Evolutionary conservation across 768 basidiomycete genomes (phyloP), one percentile per base, ranked within the genome.

Genomic region (Pisolithus marmoratus): DNA sequence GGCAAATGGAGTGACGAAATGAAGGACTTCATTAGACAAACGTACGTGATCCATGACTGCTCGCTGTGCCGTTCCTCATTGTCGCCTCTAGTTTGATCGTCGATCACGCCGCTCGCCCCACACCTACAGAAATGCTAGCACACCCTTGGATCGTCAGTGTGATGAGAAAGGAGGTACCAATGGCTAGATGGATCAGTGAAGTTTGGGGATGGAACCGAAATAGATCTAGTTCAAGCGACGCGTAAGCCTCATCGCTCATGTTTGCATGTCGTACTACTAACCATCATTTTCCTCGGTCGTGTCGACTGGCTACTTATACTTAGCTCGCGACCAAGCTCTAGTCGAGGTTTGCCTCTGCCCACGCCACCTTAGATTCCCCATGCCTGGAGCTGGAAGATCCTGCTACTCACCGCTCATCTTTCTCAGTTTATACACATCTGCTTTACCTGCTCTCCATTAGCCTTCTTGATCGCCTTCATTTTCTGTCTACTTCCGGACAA

Each of bases 1-100:
- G 65, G 74, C 57, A 71, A 56, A 54, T 95, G 91, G 88, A 84
- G 82, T 55, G 74, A 82, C 29, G 82, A 83, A 23, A 93, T 95
- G 87, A 95, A 94, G 68, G 87, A 92, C 58, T 96, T 95, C 70
- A 84, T 95, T 70, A 83, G 78, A 63, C 76, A 81, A 63, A 83
- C 90, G 94, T 94, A 64, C 62, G 24, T 45, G 58, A 50, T 45
- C 37, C 20, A 23, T 42, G 8, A 19, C 22, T 40, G 22, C 38
- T 42, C 50, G 53, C 50, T 31, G 54, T 38, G 17, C 22, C 20
- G 8, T 31, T 8, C 45, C 58, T 15, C 46, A n/a, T 44, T 11
- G 34, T 48, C 54, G 15, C 38, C 50, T 58, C 27, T 56, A 93
- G 89, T 60, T 76, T 91, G 55, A 88, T 78, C 54, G 80, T 88